Evolutionary conservation across 2,329 filamentous ascomycete species (phyloP).

Genomic region (Leptographium radiaticola): DNA sequence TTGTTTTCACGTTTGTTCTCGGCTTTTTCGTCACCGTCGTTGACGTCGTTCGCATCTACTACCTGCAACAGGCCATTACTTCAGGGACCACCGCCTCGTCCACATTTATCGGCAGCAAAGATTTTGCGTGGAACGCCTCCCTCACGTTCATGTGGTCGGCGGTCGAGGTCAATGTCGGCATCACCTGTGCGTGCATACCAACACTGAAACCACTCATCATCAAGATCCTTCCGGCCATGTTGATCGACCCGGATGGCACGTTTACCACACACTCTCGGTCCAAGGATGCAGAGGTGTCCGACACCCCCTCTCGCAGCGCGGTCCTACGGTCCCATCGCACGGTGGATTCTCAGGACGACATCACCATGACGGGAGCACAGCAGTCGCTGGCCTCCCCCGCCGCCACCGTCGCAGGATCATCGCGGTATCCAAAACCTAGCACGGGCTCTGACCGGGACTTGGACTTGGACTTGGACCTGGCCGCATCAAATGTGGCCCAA

Average conservation of each 20-base stretch:
- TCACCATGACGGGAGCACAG: too few species aligned
- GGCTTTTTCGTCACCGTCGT: constrained; percentile 81
- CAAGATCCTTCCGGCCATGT: constrained; percentile 42
- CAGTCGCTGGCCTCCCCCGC: too few species aligned
- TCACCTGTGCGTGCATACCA: constrained; percentile 85
- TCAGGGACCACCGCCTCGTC: constrained; percentile 26
- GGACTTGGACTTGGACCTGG: too few species aligned
- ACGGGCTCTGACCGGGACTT: too few species aligned
- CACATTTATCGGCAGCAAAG: constrained; percentile 27
- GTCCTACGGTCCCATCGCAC: too few species aligned
- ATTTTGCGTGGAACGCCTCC: constrained; percentile 63
- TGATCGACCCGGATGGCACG: constrained; percentile 37
- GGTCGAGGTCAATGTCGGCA: constrained; percentile 81
- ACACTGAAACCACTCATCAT: constrained; percentile 77
- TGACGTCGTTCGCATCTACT: constrained; percentile 81
- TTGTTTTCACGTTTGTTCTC: constrained; percentile 75
- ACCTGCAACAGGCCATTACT: constrained; percentile 61
- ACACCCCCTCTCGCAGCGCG: background rate
- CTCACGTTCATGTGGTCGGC: constrained; percentile 88
- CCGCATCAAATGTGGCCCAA: too few species aligned
- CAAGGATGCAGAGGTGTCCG: background rate
- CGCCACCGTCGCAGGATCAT: too few species aligned
- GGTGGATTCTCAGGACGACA: too few species aligned
- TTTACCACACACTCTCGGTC: constrained; percentile 14
- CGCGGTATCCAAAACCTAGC: too few species aligned